Evolutionary conservation across 139 green algal species (phyloP).

Genomic region (Pleodorina starrii): DNA sequence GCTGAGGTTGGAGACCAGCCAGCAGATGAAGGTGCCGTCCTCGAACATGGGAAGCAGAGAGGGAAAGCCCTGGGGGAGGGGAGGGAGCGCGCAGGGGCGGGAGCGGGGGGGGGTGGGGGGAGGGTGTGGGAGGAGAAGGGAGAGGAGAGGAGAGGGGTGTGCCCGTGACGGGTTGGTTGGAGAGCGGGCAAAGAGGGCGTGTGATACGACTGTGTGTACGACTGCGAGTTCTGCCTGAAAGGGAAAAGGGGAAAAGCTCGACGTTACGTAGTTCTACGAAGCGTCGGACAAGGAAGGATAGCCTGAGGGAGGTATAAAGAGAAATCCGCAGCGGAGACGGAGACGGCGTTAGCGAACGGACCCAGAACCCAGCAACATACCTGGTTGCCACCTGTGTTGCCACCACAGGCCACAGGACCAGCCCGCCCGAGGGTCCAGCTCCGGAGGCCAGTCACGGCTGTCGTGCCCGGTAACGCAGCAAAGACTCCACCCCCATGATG

Average conservation of each 20-base stretch:
- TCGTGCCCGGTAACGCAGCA: no score
- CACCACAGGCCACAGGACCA: no score
- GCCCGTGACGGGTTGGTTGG: no score
- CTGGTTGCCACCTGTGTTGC: no score
- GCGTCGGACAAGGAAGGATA: background rate
- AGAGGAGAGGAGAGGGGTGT: background rate
- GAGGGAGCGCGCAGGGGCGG: background rate
- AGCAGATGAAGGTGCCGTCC: slow-evolving; percentile 57
- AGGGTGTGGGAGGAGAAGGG: background rate
- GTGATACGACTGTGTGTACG: no score
- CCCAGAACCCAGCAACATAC: no score
- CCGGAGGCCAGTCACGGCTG: no score
- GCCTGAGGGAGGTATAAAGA: background rate
- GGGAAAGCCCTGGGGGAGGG: slow-evolving; percentile 36
- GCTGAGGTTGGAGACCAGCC: slow-evolving; percentile 46
- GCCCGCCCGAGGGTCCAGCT: no score
- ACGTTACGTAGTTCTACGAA: background rate
- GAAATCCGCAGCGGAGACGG: no score
- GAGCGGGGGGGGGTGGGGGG: background rate
- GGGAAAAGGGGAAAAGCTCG: background rate
- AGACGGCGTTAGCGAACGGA: no score
- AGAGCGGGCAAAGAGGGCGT: background rate
- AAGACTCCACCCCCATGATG: no score
- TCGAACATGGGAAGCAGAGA: slow-evolving; percentile 38
- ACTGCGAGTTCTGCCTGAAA: no score